Conservation (phyloP, 495 filamentous ascomycete species). For the Podospora conica region DNA sequence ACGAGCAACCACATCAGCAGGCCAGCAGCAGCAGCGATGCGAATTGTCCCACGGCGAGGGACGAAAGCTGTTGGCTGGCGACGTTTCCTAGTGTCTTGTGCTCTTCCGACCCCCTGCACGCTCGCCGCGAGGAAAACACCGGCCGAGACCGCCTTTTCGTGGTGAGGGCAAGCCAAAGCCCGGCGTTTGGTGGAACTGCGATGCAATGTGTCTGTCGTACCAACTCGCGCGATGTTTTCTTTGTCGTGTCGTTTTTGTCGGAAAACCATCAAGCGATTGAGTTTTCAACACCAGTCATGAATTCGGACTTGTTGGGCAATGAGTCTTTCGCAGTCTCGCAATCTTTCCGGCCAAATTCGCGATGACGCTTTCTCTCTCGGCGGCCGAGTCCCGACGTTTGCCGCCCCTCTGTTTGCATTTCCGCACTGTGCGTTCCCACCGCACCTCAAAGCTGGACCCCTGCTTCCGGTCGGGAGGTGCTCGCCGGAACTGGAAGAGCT, state of each 20-base stretch:
- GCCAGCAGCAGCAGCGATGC: background rate
- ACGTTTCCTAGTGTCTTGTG: background rate
- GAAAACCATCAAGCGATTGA: background rate
- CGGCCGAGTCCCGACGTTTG: constrained; percentile 17
- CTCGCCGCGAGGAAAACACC: background rate
- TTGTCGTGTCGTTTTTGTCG: background rate
- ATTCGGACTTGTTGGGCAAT: background rate
- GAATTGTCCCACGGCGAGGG: background rate
- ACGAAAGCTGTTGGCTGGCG: background rate
- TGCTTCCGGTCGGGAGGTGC: background rate
- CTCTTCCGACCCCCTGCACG: background rate
- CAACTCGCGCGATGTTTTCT: background rate
- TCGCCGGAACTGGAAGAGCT: constrained; percentile 5
- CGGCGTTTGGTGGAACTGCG: background rate
- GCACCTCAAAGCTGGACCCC: background rate
- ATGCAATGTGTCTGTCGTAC: background rate
- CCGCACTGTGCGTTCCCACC: background rate
- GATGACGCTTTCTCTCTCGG: background rate
- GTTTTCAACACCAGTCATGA: background rate
- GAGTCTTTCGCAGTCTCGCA: background rate
- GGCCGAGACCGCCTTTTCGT: background rate
- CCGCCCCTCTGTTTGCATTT: constrained; percentile 4
- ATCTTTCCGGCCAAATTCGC: background rate
- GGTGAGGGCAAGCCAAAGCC: background rate
- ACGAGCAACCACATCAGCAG: background rate